Percentiles rank a stretch among this genome's conserved stretches.
These are phyloP conservation scores for Silene vulgaris DNA, from an alignment of 179 eudicot genomes.

Conservation along the genomic window DNA sequence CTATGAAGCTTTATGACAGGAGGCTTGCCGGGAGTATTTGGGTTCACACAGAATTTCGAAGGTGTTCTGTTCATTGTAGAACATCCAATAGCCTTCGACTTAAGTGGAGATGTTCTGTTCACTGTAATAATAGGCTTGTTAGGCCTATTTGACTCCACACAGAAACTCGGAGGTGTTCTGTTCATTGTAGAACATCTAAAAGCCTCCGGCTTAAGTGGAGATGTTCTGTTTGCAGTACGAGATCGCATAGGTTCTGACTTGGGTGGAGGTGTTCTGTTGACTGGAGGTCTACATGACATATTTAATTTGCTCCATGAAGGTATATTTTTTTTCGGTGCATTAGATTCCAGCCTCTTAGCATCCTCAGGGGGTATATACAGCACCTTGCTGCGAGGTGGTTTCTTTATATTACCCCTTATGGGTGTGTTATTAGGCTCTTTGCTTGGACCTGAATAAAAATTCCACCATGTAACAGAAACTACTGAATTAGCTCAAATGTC, in stretches of 20 bases:
- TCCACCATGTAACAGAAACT: neutral
- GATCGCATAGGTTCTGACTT: neutral
- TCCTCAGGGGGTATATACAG: constrained; percentile 27
- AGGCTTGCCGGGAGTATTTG: constrained; percentile 15
- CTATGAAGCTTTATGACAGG: constrained; percentile 18
- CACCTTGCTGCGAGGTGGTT: constrained; percentile 25
- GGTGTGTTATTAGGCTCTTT: constrained; percentile 12
- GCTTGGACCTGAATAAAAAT: constrained; percentile 27
- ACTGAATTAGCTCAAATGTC: neutral
- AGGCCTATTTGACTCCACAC: constrained; percentile 15
- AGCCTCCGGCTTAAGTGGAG: neutral
- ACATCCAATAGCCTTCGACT: neutral
- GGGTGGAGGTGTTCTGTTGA: constrained; percentile 7
- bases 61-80: neutral
- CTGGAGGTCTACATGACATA: neutral
- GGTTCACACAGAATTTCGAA: constrained; percentile 8
- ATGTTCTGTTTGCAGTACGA: neutral
- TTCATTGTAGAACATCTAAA: neutral
- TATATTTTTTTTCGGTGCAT: constrained; percentile 8
- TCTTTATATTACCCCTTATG: constrained; percentile 8
- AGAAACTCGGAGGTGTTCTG: constrained; percentile 2
- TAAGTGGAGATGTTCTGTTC: neutral
- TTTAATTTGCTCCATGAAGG: constrained; percentile 12
- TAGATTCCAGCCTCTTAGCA: constrained; percentile 21
- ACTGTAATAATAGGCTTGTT: neutral